These are phyloP conservation scores for Ganoderma multipileum DNA, from an alignment of 1,284 basidiomycete genomes.

Conservation along the genomic window DNA sequence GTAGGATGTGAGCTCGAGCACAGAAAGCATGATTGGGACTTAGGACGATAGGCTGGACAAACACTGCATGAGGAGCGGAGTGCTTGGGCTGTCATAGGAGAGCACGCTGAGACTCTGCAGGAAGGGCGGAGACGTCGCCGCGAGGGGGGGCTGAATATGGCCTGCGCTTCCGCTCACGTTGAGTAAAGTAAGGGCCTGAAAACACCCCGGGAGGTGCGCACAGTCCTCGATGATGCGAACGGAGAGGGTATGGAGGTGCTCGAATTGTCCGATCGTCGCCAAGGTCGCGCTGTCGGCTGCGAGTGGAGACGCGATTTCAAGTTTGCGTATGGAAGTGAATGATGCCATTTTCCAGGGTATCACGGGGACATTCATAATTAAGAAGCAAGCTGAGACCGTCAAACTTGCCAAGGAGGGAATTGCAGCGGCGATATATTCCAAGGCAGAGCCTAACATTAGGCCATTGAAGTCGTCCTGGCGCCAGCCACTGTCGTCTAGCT, in stretches of 20 bases:
- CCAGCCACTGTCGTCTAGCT: background rate
- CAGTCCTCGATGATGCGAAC: background rate
- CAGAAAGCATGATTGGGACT: background rate
- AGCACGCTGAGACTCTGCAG: background rate
- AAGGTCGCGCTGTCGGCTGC: background rate
- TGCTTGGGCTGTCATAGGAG: background rate
- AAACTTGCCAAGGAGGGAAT: background rate
- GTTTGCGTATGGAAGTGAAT: background rate
- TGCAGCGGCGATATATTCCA: background rate
- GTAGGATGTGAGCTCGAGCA: background rate
- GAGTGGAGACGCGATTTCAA: background rate
- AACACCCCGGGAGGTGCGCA: background rate
- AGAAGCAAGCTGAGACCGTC: background rate
- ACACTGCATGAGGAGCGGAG: background rate
- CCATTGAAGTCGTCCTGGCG: background rate
- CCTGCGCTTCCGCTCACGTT: background rate
- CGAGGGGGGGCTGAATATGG: background rate
- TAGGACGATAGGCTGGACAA: background rate
- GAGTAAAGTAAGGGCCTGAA: background rate
- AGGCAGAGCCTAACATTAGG: background rate
- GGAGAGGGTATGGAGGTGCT: background rate
- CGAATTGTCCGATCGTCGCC: background rate
- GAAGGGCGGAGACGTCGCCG: background rate
- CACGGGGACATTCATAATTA: too few species aligned
- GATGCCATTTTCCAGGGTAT: background rate